Conservation (phyloP, 306 rosid genomes). For the Fragaria nilgerrensis region DNA sequence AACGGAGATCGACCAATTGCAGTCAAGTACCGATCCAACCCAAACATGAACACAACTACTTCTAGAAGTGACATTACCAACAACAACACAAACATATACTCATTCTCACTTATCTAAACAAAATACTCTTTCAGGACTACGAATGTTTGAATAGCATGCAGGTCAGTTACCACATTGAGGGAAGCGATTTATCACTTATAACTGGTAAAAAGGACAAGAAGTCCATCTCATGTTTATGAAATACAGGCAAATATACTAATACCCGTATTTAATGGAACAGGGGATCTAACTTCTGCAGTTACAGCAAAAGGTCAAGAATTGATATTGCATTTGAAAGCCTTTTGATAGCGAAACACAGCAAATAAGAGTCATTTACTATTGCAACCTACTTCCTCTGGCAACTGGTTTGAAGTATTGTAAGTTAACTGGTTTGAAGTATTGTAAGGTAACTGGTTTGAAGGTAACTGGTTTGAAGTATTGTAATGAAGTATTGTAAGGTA, state of each 20-base stretch:
- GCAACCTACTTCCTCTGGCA: neutral
- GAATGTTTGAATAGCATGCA: neutral
- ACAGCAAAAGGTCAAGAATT: neutral
- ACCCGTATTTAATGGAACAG: neutral
- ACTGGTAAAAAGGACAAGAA: neutral
- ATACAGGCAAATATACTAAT: neutral
- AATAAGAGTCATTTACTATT: neutral
- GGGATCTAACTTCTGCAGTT: neutral
- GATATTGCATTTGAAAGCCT: neutral
- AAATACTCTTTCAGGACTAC: neutral
- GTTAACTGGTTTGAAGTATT: neutral
- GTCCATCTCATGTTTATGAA: neutral
- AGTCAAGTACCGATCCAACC: conserved; percentile 69
- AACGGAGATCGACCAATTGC: conserved; percentile 55
- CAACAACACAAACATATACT: neutral
- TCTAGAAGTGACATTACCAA: conserved; percentile 76
- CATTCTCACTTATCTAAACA: neutral
- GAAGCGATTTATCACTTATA: neutral
- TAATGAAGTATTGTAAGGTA: neutral
- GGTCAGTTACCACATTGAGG: neutral
- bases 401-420: neutral
- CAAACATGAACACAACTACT: conserved; percentile 67
- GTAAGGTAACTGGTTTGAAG: too few species aligned
- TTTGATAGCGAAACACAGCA: neutral
- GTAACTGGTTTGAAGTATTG: too few species aligned